phyloP scores from a whole-genome alignment of 768 basidiomycete genomes.

The Hygrocybe punicea region DNA sequence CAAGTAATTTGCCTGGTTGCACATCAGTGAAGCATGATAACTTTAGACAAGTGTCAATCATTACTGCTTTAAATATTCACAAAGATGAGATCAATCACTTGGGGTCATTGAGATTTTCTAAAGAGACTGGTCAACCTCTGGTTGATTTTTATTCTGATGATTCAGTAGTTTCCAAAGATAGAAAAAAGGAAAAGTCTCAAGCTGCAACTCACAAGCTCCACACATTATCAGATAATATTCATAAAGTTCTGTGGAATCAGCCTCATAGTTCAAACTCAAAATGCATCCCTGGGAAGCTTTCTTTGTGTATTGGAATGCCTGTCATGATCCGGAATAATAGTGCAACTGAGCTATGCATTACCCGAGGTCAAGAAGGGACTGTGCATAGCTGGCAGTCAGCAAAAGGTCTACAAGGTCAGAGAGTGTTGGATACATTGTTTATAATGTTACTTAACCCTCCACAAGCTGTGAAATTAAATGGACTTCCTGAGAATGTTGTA shows the following conservation, averaged over 20 bases:
- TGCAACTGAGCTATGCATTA: no score
- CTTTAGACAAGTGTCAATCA: conserved; percentile 33
- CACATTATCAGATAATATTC: conserved; percentile 13
- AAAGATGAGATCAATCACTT: conserved; percentile 26
- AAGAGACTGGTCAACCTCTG: conserved; percentile 22
- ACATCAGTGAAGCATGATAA: conserved; percentile 11
- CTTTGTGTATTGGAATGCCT: no score
- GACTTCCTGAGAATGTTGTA: conserved; percentile 31
- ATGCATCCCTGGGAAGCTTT: no score
- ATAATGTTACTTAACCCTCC: conserved; percentile 28
- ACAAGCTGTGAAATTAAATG: conserved; percentile 17
- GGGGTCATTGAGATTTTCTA: conserved; percentile 30
- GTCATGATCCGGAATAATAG: no score
- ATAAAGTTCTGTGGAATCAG: no score
- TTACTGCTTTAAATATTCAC: conserved; percentile 26
- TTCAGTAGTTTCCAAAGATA: no score
- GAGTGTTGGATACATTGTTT: conserved; percentile 29
- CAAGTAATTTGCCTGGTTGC: conserved; percentile 3
- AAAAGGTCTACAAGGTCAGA: conserved; percentile 8
- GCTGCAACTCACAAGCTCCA: neutral
- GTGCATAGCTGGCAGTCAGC: conserved; percentile 27
- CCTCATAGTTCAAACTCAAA: no score
- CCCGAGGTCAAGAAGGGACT: conserved; percentile 29
- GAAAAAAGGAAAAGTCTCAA: no score
- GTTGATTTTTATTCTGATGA: conserved; percentile 24